Base-by-base conservation (phyloP, 148 eudicot species). In the Amaranthus hypochondriacus region DNA sequence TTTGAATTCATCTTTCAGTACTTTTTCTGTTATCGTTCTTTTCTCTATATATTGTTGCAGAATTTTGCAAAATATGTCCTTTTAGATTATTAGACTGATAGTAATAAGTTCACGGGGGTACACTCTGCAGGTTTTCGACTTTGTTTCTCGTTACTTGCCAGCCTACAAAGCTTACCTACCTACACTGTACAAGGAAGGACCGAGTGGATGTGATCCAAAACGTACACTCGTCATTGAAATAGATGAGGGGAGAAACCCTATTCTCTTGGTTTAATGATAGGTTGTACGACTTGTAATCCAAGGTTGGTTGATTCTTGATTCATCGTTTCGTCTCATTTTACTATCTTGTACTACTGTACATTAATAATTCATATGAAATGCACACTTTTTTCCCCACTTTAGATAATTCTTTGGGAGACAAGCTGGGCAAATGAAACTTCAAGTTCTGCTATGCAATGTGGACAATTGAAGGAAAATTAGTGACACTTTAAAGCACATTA, bases 101-200 rank as follows among this genome's bases (percentile, higher is more conserved):
- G 18, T 18, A 8, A 63, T 56, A 14, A 44, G 47, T 64, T 10
- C 5, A 60, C 54, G 8, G 15, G 69, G 59, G 46, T 8, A 11
- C 50, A 47, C 12, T 74, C 67, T 81, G 75, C 80, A 95, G 99
- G 92, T 95, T 75, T 68, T 76, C 89, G 99, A 92, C 83, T 96
- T 96, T 69, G 99, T 92, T 43, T 96, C 99, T 42, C 86, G 99
- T 9, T 96, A 96, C 81, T 75, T 92, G 78, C 99, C 97, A 51
- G 97, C 99, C 46, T 96, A 96, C 87, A 78, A 96, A 7, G 99
- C 97, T 12, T 96, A 96, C 78, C 89, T 96, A 48, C 99, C 99
- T 10, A 79, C 90, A 56, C 96, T 96, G 7, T 96, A 96, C 74
- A 64, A 89, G 1, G 96, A 92, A 83, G 97, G 99, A 70, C 99